Percentiles rank a stretch among this genome's conserved stretches.
Evolutionary conservation across 441 rosid genomes (phyloP).

Genomic region (Pelargonium citronellum): DNA sequence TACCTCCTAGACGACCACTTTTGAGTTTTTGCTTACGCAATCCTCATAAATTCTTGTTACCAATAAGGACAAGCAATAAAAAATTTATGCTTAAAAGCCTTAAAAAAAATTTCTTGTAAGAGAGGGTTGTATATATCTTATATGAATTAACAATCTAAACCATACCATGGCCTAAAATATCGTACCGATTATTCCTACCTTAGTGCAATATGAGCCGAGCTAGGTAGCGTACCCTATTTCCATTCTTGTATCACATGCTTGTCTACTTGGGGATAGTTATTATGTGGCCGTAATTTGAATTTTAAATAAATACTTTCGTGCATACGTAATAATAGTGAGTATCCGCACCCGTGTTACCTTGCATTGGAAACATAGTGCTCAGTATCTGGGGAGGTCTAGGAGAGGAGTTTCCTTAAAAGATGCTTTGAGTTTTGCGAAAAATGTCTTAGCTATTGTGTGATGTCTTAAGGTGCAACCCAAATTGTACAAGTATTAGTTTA

Average conservation of each 20-base stretch:
- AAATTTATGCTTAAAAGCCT: not conserved
- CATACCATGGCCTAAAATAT: not conserved
- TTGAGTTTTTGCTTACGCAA: no score
- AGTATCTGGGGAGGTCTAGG: not conserved
- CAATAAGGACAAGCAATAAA: not conserved
- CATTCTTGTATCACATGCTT: not conserved
- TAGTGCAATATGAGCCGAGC: not conserved
- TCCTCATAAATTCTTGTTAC: no score
- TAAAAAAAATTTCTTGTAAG: not conserved
- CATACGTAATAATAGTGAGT: not conserved
- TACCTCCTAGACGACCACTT: no score
- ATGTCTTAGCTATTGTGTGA: not conserved
- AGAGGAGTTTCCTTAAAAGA: not conserved
- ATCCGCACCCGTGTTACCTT: not conserved
- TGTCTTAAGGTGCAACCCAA: not conserved
- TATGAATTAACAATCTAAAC: not conserved
- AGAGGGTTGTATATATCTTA: not conserved
- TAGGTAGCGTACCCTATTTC: not conserved
- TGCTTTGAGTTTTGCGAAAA: constrained; percentile 4
- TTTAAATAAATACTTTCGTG: not conserved
- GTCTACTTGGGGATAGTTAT: not conserved
- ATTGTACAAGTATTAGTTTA: not conserved
- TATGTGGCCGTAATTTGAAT: not conserved
- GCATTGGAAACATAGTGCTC: not conserved
- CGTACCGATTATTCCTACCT: not conserved